A percentile compares a stretch with the other conserved stretches of the same genome.
phyloP scores from a whole-genome alignment of 176 grass and related monocot species.

The Poa annua region DNA sequence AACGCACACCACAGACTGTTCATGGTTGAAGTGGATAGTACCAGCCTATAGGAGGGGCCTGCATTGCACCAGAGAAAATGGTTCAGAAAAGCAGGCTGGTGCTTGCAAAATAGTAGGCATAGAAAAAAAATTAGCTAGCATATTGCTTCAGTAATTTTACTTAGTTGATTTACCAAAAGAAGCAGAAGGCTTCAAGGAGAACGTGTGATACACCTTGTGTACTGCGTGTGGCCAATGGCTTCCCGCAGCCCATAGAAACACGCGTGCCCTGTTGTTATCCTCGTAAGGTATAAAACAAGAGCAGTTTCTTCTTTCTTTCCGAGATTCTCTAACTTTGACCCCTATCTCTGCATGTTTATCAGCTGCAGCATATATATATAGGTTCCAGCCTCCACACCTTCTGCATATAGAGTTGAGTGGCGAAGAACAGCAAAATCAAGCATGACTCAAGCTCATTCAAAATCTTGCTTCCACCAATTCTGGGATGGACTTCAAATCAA shows the following conservation, averaged over 20 bases:
- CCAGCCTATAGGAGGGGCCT: constrained; percentile 21
- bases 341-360: constrained; percentile 32
- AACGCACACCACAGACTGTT: constrained; percentile 47
- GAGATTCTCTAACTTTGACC: constrained; percentile 43
- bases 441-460: constrained; percentile 55
- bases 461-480: constrained; percentile 46
- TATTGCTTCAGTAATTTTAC: background rate
- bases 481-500: constrained; percentile 54
- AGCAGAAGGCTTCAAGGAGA: constrained; percentile 4
- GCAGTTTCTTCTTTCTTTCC: constrained; percentile 41
- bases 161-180: background rate
- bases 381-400: constrained; percentile 35
- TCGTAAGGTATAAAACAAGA: constrained; percentile 47
- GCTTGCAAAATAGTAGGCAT: background rate
- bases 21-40: constrained; percentile 32
- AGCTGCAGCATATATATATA: constrained; percentile 49
- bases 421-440: constrained; percentile 40
- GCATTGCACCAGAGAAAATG: constrained; percentile 26
- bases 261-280: constrained; percentile 39
- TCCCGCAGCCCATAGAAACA: constrained; percentile 33
- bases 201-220: constrained; percentile 19
- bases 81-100: background rate
- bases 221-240: background rate
- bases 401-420: constrained; percentile 38
- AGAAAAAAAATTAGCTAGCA: background rate